Evolutionary conservation across 1,284 basidiomycete species (phyloP).

Genomic region (Naganishia sp.): DNA sequence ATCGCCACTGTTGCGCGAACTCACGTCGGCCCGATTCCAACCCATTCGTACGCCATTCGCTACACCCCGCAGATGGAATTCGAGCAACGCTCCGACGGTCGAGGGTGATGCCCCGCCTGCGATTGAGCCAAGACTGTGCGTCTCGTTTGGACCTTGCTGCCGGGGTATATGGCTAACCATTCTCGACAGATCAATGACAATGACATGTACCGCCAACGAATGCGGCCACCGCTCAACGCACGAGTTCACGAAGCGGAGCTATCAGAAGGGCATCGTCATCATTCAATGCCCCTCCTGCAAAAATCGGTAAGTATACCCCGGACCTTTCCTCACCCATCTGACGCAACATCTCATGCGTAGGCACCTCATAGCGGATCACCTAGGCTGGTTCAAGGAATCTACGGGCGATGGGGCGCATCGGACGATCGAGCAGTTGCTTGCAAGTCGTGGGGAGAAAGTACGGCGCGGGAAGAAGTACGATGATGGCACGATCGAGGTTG

Average conservation of each 20-base stretch:
- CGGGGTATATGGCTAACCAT: background rate
- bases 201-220: conserved; percentile 78
- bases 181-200: conserved; percentile 64
- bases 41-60: too few relatives aligned
- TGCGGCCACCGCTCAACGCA: conserved; percentile 85
- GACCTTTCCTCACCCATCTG: conserved; percentile 1
- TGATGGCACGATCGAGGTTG: conserved; percentile 56
- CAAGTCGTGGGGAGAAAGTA: conserved; percentile 73
- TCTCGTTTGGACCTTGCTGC: background rate
- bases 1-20: background rate
- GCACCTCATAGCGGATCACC: conserved; percentile 84
- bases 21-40: background rate
- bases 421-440: conserved; percentile 79
- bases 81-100: conserved; percentile 5
- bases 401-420: conserved; percentile 70
- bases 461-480: conserved; percentile 60
- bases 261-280: conserved; percentile 84
- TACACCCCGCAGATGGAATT: conserved; percentile 9
- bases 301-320: conserved; percentile 65
- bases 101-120: conserved; percentile 1
- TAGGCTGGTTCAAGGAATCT: conserved; percentile 76
- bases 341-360: conserved; percentile 51
- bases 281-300: conserved; percentile 89
- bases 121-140: conserved; percentile 30
- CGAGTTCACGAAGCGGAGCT: conserved; percentile 79